Conservation (phyloP, 331 rosid genomes). For the Rosa hybrid region DNA sequence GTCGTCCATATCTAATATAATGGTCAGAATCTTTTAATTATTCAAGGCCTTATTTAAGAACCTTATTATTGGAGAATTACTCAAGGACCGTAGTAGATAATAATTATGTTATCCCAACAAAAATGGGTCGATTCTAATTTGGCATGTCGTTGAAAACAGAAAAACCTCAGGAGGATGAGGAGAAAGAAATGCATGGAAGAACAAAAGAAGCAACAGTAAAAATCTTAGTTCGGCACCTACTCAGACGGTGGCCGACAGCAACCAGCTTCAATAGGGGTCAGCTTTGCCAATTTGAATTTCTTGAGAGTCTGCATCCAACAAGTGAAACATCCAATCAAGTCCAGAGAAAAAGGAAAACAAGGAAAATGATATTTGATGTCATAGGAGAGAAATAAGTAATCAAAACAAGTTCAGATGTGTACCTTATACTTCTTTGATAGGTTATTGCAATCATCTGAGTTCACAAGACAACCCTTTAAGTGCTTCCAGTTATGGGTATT, state of each 20-base stretch:
- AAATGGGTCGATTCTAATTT: neutral
- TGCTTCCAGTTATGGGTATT: constrained; percentile 76
- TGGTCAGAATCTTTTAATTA: neutral
- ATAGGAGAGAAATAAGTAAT: constrained; percentile 12
- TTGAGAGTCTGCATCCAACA: constrained; percentile 62
- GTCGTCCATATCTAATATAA: neutral
- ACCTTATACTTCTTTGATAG: constrained; percentile 81
- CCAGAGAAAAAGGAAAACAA: constrained; percentile 10
- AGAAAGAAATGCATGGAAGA: constrained; percentile 5
- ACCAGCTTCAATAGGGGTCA: constrained; percentile 88
- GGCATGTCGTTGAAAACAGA: neutral
- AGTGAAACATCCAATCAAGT: constrained; percentile 5
- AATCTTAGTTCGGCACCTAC: constrained; percentile 47
- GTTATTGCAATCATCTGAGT: constrained; percentile 79
- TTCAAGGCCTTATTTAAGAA: neutral
- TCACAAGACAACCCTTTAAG: constrained; percentile 77
- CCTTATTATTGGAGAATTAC: neutral
- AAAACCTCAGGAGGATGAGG: neutral
- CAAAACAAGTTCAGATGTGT: constrained; percentile 16
- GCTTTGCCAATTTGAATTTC: constrained; percentile 71
- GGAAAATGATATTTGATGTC: neutral
- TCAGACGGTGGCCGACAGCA: constrained; percentile 95
- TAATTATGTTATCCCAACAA: neutral
- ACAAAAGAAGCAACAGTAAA: neutral
- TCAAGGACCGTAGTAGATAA: neutral